Evolutionary conservation across 148 eudicot genomes (phyloP).

Genomic region (Polygonum maritimum): DNA sequence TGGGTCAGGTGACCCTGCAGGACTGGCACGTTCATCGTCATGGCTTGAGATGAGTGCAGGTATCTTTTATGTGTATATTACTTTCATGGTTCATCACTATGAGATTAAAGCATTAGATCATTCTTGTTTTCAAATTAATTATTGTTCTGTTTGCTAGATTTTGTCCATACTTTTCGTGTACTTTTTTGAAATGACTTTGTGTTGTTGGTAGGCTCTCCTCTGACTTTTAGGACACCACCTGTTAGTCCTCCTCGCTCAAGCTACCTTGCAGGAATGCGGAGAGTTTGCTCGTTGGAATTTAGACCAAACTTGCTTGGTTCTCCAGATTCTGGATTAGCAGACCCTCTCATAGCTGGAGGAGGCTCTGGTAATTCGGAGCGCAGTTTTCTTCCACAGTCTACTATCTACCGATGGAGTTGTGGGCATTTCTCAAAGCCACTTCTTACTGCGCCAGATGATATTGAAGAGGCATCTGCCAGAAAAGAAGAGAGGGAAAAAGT

Average conservation of each 20-base stretch:
- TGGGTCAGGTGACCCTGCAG: conserved; percentile 53
- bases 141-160: not conserved
- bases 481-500: conserved; percentile 70
- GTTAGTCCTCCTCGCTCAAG: conserved; percentile 92
- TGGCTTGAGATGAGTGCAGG: conserved; percentile 96
- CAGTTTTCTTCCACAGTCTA: conserved; percentile 85
- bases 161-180: not conserved
- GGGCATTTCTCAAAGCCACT: conserved; percentile 93
- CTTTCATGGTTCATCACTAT: not conserved
- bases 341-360: conserved; percentile 58
- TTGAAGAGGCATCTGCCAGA: conserved; percentile 58
- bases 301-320: conserved; percentile 70
- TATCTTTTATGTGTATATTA: conserved; percentile 13
- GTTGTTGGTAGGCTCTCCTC: conserved; percentile 48
- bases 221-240: conserved; percentile 91
- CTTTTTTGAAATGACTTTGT: not conserved
- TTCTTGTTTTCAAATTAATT: not conserved
- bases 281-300: conserved; percentile 85
- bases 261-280: conserved; percentile 72
- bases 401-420: conserved; percentile 93
- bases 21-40: conserved; percentile 84
- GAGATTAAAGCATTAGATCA: not conserved
- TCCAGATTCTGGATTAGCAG: conserved; percentile 83
- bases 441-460: conserved; percentile 69
- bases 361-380: conserved; percentile 53